Percentiles rank a stretch among this genome's conserved stretches.
Conservation (phyloP, 2,329 filamentous ascomycete genomes). For the Aureobasidium sp. region DNA sequence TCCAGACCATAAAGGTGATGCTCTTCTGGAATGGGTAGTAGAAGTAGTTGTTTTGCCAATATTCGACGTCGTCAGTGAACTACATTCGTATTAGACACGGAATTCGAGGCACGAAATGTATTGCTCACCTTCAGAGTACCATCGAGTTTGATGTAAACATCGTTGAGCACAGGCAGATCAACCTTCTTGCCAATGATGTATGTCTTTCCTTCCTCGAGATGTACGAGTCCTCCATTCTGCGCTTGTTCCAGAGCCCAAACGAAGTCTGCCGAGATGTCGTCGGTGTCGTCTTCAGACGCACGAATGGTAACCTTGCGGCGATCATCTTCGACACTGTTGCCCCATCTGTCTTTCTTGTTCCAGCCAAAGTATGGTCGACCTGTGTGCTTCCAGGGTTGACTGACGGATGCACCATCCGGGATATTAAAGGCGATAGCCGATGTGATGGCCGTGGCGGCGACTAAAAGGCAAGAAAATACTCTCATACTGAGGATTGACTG, state of each 20-base stretch:
- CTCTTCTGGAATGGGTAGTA: conserved; percentile 45
- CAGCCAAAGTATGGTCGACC: background rate
- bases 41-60: conserved; percentile 44
- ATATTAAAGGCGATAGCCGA: background rate
- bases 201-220: conserved; percentile 44
- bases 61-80: conserved; percentile 40
- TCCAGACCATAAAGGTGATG: conserved; percentile 57
- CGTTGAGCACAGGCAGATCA: conserved; percentile 48
- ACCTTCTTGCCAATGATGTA: conserved; percentile 52
- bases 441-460: background rate
- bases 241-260: conserved; percentile 45
- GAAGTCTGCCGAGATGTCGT: conserved; percentile 50
- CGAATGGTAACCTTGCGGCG: conserved; percentile 28
- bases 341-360: conserved; percentile 4
- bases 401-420: background rate
- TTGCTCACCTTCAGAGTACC: conserved; percentile 42
- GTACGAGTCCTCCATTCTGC: conserved; percentile 50
- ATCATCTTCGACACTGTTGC: background rate
- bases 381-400: background rate
- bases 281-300: conserved; percentile 43
- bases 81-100: conserved; percentile 13
- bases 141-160: conserved; percentile 50
- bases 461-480: background rate
- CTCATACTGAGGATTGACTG: background rate
- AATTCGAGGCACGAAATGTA: too few species aligned